Base-by-base conservation (phyloP, 2,329 filamentous ascomycete species). In the Colletotrichum salicis region DNA sequence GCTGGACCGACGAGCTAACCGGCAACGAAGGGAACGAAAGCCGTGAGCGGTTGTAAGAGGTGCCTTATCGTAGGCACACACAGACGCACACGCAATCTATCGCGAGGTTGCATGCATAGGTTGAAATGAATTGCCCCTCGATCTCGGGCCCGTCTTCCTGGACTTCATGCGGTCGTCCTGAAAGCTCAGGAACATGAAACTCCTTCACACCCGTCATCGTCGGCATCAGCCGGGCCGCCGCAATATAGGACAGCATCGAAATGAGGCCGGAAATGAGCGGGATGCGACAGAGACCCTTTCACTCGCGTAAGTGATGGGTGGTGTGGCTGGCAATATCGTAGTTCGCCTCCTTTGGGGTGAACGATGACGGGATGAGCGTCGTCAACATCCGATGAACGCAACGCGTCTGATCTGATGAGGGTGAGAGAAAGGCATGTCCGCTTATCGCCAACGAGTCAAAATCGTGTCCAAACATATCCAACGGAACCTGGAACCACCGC, bases 141-240 rank as follows among this genome's bases (percentile, higher is more conserved):
- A 72, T 70, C 48, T 70, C 66, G 60, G 70, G 54, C 37, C 55
- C 66, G 45, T 59, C 45, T 64, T 63, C 60, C 66, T 70, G 66
- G 55, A 41, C 48, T 37, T 29, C 56, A 35, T 12, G 29, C 31
- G 48, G 35, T 24, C 55, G 55, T 19, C 11, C 35, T 52, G 22
- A 54, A 15, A 13, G 19, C n/a, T 15, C 8, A 13, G 29, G 33
- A 24, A 29, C 45, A 19, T 51, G 41, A 64, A 37, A 63, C 58
- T 33, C 48, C 48, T 48, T 48, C 6, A 19, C 41, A 48, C 41
- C 41, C 52, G 35, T 35, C 41, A n/a, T 56, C 41, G 54, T 59
- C 59, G 69, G 69, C 54, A 55, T 24, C 59, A 71, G 54, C 64
- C 58, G 64, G 65, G 8, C 41, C 41, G 41, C 54, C 64, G 59